Conservation (phyloP, 345 rosid species). For the Excoecaria cochinchinensis region DNA sequence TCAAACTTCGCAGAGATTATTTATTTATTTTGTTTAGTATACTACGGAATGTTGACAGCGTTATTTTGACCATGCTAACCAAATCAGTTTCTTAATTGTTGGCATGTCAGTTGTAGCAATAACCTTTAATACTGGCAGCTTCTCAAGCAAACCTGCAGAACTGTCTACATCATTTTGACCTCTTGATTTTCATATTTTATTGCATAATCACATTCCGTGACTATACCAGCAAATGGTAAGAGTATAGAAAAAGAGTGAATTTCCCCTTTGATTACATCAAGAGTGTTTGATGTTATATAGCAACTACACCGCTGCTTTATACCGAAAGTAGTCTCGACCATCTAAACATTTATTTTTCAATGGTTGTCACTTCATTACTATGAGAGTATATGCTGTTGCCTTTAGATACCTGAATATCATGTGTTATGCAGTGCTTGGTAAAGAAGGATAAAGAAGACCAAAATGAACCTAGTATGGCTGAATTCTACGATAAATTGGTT, state of each 20-base stretch:
- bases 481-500: slow-evolving; percentile 54
- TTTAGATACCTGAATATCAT: slow-evolving; percentile 18
- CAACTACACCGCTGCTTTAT: neutral
- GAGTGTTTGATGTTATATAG: neutral
- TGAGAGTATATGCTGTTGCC: neutral
- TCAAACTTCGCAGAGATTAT: no score
- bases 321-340: neutral
- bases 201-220: neutral
- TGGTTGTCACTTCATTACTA: neutral
- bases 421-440: slow-evolving; percentile 61
- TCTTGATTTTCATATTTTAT: no score
- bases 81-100: no score
- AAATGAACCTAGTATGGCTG: slow-evolving; percentile 54
- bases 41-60: no score
- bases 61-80: no score
- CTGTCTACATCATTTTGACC: no score
- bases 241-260: neutral
- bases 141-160: no score
- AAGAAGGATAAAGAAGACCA: slow-evolving; percentile 69
- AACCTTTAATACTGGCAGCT: no score
- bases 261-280: neutral
- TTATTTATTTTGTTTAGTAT: no score
- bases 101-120: no score
- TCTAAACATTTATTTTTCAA: neutral
- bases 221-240: neutral